Conservation (phyloP, 148 eudicot genomes). For the Dianthus caryophyllus region DNA sequence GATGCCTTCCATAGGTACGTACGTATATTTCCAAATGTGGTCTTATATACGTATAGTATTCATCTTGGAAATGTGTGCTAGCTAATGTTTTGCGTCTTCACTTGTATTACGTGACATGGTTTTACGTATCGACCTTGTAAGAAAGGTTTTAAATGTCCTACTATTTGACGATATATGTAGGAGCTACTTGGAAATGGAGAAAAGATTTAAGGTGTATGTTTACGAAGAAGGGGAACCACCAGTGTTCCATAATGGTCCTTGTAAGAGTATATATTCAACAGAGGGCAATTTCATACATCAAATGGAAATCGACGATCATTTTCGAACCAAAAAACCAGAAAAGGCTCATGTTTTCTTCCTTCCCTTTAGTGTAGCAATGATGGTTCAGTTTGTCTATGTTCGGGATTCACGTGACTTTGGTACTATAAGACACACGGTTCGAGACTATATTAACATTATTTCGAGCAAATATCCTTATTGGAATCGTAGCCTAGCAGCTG, state of each 20-base stretch:
- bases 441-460: slow-evolving; percentile 43
- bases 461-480: slow-evolving; percentile 53
- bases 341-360: slow-evolving; percentile 63
- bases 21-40: neutral
- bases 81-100: too few species aligned
- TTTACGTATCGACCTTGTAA: neutral
- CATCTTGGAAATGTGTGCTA: too few species aligned
- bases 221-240: slow-evolving; percentile 78
- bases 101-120: neutral
- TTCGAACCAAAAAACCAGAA: slow-evolving; percentile 51
- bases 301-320: slow-evolving; percentile 45
- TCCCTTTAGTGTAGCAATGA: slow-evolving; percentile 52
- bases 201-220: slow-evolving; percentile 51
- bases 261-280: slow-evolving; percentile 53
- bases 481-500: slow-evolving; percentile 73
- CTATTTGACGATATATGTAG: slow-evolving; percentile 24
- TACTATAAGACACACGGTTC: slow-evolving; percentile 43
- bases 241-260: slow-evolving; percentile 67
- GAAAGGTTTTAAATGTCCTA: neutral
- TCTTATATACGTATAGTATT: neutral
- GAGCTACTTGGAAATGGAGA: slow-evolving; percentile 87
- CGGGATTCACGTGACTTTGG: slow-evolving; percentile 42
- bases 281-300: slow-evolving; percentile 65
- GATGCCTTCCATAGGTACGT: slow-evolving; percentile 57
- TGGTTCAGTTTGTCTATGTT: slow-evolving; percentile 43